Evolutionary conservation across 495 filamentous ascomycete genomes (phyloP).

Genomic region (Recurvomyces mirabilis): DNA sequence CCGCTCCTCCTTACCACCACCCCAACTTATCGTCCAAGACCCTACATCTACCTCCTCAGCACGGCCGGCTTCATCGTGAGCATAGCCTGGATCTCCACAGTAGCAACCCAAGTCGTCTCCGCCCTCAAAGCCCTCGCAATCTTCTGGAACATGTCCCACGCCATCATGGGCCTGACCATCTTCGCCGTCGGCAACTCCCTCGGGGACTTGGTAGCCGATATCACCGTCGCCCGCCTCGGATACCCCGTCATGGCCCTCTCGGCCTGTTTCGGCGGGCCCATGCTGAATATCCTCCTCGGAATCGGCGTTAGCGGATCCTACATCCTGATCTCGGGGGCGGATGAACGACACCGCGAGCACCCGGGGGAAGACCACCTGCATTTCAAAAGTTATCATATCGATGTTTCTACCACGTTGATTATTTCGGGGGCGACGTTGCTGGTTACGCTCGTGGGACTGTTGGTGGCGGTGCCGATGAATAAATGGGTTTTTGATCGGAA

Average conservation of each 20-base stretch:
- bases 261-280: conserved; percentile 92
- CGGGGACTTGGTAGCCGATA: conserved; percentile 87
- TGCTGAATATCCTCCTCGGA: conserved; percentile 94
- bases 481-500: conserved; percentile 78
- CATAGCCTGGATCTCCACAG: conserved; percentile 91
- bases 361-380: conserved; percentile 40
- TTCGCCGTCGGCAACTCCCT: conserved; percentile 96
- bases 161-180: conserved; percentile 87
- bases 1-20: conserved; percentile 54
- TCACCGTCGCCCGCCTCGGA: conserved; percentile 84
- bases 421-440: conserved; percentile 73
- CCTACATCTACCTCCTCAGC: conserved; percentile 64
- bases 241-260: conserved; percentile 95
- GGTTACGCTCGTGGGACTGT: conserved; percentile 62
- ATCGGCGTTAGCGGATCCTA: conserved; percentile 82
- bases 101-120: conserved; percentile 92
- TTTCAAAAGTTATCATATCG: conserved; percentile 54
- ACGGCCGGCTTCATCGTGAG: conserved; percentile 84
- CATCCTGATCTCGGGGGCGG: conserved; percentile 57
- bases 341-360: conserved; percentile 44
- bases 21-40: conserved; percentile 40
- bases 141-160: conserved; percentile 86
- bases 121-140: conserved; percentile 90
- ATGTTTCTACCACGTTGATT: conserved; percentile 71
- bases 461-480: conserved; percentile 75